phyloP scores from a whole-genome alignment of 768 basidiomycete species.

The Cyathus striatus region DNA sequence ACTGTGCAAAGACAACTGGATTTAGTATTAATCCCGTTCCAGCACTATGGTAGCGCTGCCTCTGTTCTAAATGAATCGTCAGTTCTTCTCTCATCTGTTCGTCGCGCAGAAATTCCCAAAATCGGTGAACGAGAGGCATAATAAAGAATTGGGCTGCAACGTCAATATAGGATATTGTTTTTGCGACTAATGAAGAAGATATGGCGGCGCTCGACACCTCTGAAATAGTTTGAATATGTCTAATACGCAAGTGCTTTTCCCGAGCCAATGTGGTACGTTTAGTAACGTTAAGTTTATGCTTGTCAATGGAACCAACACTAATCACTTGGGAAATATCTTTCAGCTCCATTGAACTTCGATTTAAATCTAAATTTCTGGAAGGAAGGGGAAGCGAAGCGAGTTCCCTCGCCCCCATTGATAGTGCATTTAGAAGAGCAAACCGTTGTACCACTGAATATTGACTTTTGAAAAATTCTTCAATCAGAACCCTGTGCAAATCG shows the following conservation, averaged over 20 bases:
- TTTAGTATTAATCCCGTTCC: constrained; percentile 83
- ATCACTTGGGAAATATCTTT: too few species aligned
- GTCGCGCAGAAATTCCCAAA: constrained; percentile 91
- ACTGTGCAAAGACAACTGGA: constrained; percentile 70
- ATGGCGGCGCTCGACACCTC: not conserved
- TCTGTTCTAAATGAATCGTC: constrained; percentile 48
- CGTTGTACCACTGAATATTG: constrained; percentile 89
- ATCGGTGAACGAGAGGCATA: constrained; percentile 85
- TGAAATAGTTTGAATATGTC: too few species aligned
- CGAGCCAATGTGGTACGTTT: constrained; percentile 3
- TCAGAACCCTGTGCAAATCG: constrained; percentile 51
- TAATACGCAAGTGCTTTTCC: too few species aligned
- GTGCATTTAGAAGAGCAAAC: constrained; percentile 76
- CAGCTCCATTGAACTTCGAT: too few species aligned
- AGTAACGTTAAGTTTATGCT: constrained; percentile 27
- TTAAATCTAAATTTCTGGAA: constrained; percentile 19
- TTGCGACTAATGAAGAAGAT: not conserved
- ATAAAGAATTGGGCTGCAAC: constrained; percentile 88
- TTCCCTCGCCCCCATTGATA: constrained; percentile 85
- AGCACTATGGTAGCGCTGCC: constrained; percentile 60
- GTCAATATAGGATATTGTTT: constrained; percentile 46
- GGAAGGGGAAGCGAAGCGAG: constrained; percentile 48
- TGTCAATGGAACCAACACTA: constrained; percentile 57
- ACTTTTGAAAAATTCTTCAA: constrained; percentile 91
- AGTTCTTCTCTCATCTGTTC: constrained; percentile 73